Evolutionary conservation across 2,329 filamentous ascomycete genomes (phyloP).

Genomic region (Metarhizium anisopliae): DNA sequence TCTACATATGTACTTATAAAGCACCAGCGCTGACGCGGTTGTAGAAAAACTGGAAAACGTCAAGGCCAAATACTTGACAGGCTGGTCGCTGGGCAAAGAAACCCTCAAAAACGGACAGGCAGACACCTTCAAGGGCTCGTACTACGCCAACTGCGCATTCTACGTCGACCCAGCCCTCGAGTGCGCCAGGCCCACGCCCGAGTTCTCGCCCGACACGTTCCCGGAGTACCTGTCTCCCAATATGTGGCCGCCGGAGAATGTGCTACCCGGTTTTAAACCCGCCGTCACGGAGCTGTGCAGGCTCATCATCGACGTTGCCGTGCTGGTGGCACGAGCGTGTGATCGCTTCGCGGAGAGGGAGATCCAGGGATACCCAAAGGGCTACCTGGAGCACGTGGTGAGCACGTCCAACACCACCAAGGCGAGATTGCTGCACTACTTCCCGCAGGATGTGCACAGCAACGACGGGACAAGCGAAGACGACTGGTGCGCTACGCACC

Average conservation of each 20-base stretch:
- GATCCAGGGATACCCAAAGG: slow-evolving; percentile 64
- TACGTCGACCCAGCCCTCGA: slow-evolving; percentile 57
- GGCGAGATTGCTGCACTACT: slow-evolving; percentile 88
- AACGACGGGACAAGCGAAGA: slow-evolving; percentile 48
- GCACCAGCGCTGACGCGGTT: slow-evolving; percentile 1
- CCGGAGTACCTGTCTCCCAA: slow-evolving; percentile 87
- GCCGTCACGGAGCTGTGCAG: slow-evolving; percentile 68
- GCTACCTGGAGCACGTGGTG: slow-evolving; percentile 83
- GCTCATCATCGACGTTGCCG: slow-evolving; percentile 82
- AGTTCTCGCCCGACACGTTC: slow-evolving; percentile 54
- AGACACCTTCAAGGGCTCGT: slow-evolving; percentile 75
- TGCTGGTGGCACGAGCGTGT: slow-evolving; percentile 81
- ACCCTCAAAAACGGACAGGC: slow-evolving; percentile 69
- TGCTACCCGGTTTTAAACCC: slow-evolving; percentile 66
- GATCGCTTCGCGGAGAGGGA: slow-evolving; percentile 76
- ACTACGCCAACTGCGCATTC: slow-evolving; percentile 77
- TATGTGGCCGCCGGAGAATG: slow-evolving; percentile 66
- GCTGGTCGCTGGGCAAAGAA: slow-evolving; percentile 78
- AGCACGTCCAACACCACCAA: slow-evolving; percentile 81
- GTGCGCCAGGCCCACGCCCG: slow-evolving; percentile 49
- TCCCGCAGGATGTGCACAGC: slow-evolving; percentile 44
- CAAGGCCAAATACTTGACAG: slow-evolving; percentile 55
- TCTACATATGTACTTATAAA: background rate
- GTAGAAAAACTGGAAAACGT: slow-evolving; percentile 49
- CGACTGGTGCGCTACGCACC: slow-evolving; percentile 88